Percentiles rank a stretch among this genome's conserved stretches.
Conservation (phyloP, 495 filamentous ascomycete genomes). For the Symbiotaphrina buchneri region DNA sequence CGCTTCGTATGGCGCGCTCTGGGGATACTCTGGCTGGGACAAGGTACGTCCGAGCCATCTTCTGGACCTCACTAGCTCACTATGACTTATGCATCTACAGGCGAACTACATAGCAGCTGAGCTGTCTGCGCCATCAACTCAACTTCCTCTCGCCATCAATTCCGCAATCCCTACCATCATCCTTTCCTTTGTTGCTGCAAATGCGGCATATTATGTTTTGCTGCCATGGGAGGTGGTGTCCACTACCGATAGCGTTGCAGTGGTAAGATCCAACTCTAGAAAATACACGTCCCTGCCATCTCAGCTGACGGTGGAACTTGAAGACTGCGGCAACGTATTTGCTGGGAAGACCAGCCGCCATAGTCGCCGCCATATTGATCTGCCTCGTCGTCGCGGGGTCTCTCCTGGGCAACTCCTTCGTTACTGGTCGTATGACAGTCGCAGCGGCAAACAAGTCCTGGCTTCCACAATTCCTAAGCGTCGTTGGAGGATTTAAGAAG, state of each 20-base stretch:
- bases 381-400: conserved; percentile 29
- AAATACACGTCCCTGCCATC: not conserved
- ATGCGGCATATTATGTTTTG: conserved; percentile 29
- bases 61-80: not conserved
- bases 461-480: conserved; percentile 19
- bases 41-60: conserved; percentile 16
- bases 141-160: conserved; percentile 31
- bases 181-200: conserved; percentile 26
- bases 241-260: conserved; percentile 27
- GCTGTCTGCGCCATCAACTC: conserved; percentile 21
- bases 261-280: conserved; percentile 17
- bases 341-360: conserved; percentile 21
- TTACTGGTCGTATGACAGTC: conserved; percentile 29
- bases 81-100: conserved; percentile 9
- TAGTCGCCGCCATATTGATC: conserved; percentile 22
- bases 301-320: not conserved
- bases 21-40: conserved; percentile 38
- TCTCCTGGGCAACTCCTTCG: conserved; percentile 30
- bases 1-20: conserved; percentile 28
- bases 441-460: conserved; percentile 28
- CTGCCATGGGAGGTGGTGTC: conserved; percentile 28
- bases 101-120: conserved; percentile 31
- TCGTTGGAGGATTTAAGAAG: not conserved
- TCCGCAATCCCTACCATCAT: conserved; percentile 29
- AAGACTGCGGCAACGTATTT: conserved; percentile 29